Evolutionary conservation across 768 basidiomycete genomes (phyloP), one percentile per base, ranked within the genome.

Genomic region (Lentinula guzmanii): DNA sequence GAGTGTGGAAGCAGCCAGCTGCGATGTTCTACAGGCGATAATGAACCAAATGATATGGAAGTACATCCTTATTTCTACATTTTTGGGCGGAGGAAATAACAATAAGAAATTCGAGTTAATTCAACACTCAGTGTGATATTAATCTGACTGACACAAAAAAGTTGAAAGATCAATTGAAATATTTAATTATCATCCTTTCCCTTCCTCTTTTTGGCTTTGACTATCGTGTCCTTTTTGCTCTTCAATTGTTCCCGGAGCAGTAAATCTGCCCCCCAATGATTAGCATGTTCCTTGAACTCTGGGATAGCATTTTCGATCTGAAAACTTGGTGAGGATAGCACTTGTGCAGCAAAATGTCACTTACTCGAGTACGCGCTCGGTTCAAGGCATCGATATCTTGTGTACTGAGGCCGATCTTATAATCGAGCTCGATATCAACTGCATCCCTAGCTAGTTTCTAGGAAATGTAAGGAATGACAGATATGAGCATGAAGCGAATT

Each of bases 1-100:
- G 52, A 54, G 52, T 54, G 52, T 54, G 33, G 31, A 34, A 35
- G 52, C 52, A 54, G 52, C 52, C 52, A 35, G 52, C 52, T 54
- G 52, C 52, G 37, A 54, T 35, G 7, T 52, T 28, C 51, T 52
- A 13, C 11, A 52, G 16, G 51, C 24, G 11, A 34, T 28, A 34
- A 15, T 28, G 46, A 28, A 21, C 11, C 51, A 13, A 52, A 34
- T 1, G 16, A 13, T 52, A 34, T 28, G 5, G 46, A 18, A 52
- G 33, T 28, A 28, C 33, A 9, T 18, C 51, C 51, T 28, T 10
- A 8, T 34, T 52, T 52, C 16, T 28, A 9, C 16, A n/a, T 43
- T 43, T n/a, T n/a, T 43, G 37, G 37, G 37, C 11, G 3, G 37
- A 37, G 37, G 46, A 50, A 50, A 28, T 50, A 28, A 50, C 15